Conservation (phyloP, 1,284 basidiomycete genomes). For the Volvariella volvacea region DNA sequence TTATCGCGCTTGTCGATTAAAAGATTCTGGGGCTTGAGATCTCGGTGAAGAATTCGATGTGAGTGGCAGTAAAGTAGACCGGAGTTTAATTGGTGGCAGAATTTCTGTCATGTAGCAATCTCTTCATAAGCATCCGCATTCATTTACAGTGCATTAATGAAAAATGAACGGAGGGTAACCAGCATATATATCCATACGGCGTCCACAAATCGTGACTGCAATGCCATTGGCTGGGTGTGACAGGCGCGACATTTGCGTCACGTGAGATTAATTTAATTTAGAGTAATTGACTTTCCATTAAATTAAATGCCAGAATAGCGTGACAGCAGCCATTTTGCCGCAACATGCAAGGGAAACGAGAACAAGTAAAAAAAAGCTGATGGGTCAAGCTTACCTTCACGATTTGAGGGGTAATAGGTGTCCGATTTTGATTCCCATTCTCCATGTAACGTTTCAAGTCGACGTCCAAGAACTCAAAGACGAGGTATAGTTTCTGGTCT, state of each 20-base stretch:
- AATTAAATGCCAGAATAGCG: too few relatives aligned
- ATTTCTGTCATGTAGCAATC: too few relatives aligned
- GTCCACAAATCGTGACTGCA: too few relatives aligned
- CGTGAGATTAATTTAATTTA: too few relatives aligned
- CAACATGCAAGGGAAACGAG: conserved; percentile 9
- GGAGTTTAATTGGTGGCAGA: conserved; percentile 80
- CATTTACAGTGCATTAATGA: too few relatives aligned
- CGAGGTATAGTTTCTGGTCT: conserved; percentile 94
- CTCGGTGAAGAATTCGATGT: conserved; percentile 93
- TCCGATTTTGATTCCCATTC: conserved; percentile 64
- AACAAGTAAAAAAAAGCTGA: conserved; percentile 6
- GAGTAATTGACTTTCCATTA: too few relatives aligned
- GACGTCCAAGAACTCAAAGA: conserved; percentile 93
- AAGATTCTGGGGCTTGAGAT: conserved; percentile 97
- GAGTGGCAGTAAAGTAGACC: conserved; percentile 95
- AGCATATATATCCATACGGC: too few relatives aligned
- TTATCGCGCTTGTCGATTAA: conserved; percentile 89
- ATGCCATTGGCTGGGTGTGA: too few relatives aligned
- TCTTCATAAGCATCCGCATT: too few relatives aligned
- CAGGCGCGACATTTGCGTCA: too few relatives aligned
- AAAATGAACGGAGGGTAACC: too few relatives aligned
- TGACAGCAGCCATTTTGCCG: too few relatives aligned
- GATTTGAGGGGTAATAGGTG: conserved; percentile 71
- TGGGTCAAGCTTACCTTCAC: conserved; percentile 60
- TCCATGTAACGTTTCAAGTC: conserved; percentile 98